Base-by-base conservation (phyloP, 1,284 basidiomycete genomes). In the Ustilago trichophora region DNA sequence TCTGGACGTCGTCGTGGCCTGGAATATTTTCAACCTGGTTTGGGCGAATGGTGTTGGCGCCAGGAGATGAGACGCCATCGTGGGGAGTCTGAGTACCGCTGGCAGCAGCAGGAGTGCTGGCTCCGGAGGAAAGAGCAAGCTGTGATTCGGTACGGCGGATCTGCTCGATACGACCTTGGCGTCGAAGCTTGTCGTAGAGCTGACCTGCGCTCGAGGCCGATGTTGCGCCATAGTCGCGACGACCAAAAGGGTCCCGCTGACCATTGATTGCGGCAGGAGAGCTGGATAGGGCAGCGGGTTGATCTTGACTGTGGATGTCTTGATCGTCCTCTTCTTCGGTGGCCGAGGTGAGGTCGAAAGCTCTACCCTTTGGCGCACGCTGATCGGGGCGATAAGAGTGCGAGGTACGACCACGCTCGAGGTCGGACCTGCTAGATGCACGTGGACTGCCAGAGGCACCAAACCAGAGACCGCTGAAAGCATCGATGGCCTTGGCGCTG, bases 381-480 rank as follows among this genome's bases (percentile, higher is more conserved):
- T 43, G 21, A 21, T 45, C 37, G 7, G 41, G 41, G 7, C 25
- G 44, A n/a, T n/a, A n/a, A 3, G 44, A 41, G 3, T 36, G 49
- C 1, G 49, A 16, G 12, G 43, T 15, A 4, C 50, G 37, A 26
- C 55, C 59, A 3, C 51, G 46, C 36, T 69, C 65, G n/a, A 69
- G 46, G 31, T 69, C 65, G n/a, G n/a, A n/a, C n/a, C n/a, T n/a
- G n/a, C n/a, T n/a, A 2, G 49, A 49, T 15, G 60, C 36, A 26
- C 43, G 52, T 8, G 60, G 60, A 27, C 60, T 64, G 11, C 35
- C 46, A 2, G 54, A 52, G 6, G 45, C 38, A 26, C 62, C 63
- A 34, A 73, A 72, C 73, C 73, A 76, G 16, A 75, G 57, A 6
- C 73, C 73, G 24, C 49, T 62, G 47, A 74, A 70, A 10, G 63